phyloP scores from a whole-genome alignment of 2,329 filamentous ascomycete species.

The Monosporascus sp. region DNA sequence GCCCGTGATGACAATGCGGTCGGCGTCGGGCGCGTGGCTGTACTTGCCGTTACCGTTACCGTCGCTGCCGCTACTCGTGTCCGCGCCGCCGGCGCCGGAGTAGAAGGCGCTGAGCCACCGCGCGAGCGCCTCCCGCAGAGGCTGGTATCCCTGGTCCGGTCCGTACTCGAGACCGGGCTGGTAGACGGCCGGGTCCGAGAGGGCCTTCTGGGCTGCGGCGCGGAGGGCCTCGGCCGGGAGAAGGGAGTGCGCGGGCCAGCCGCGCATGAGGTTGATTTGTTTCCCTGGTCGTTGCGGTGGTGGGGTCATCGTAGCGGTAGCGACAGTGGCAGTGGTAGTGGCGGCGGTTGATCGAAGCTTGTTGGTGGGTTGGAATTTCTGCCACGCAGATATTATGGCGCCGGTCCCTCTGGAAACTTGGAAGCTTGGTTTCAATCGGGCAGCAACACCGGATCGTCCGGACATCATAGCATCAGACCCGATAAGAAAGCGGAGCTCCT shows the following conservation, averaged over 20 bases:
- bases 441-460: not conserved
- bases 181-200: constrained; percentile 55
- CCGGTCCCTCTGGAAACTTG: not conserved
- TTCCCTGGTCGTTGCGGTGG: constrained; percentile 21
- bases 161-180: constrained; percentile 71
- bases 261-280: constrained; percentile 60
- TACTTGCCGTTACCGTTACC: not conserved
- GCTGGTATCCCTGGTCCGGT: constrained; percentile 67
- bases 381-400: not conserved
- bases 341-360: not conserved
- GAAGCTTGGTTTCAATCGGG: not conserved
- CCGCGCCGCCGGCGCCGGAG: constrained; percentile 17
- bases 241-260: constrained; percentile 60
- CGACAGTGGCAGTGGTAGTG: not conserved
- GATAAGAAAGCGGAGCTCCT: no score
- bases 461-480: no score
- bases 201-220: constrained; percentile 53
- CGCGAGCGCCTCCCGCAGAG: constrained; percentile 64
- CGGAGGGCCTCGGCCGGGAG: constrained; percentile 61
- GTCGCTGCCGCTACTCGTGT: constrained; percentile 22
- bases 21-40: constrained; percentile 29
- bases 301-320: not conserved
- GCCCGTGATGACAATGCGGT: constrained; percentile 74
- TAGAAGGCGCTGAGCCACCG: constrained; percentile 66
- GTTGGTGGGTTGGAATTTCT: no score